Evolutionary conservation across 1,284 basidiomycete genomes (phyloP).

Genomic region (Trametes sp.): DNA sequence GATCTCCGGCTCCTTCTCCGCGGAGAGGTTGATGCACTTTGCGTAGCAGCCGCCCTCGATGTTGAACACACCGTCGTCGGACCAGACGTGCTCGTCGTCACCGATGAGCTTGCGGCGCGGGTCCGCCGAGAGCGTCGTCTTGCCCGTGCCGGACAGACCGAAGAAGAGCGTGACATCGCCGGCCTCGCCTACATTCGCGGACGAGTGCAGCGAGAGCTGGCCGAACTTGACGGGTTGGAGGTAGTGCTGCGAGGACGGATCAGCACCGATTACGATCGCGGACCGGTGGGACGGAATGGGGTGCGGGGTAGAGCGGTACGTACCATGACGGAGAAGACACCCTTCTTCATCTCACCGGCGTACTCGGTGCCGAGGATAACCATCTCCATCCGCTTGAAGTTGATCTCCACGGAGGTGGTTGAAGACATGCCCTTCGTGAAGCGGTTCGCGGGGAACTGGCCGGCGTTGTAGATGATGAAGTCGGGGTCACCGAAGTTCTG

Average conservation of each 20-base stretch:
- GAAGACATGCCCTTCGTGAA: slow-evolving; percentile 99
- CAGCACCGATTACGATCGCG: slow-evolving; percentile 26
- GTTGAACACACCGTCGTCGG: slow-evolving; percentile 98
- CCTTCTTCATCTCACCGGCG: slow-evolving; percentile 99
- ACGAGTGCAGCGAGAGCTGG: slow-evolving; percentile 98
- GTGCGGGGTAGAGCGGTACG: slow-evolving; percentile 28
- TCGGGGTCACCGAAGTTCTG: slow-evolving; percentile 97
- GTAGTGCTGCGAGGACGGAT: slow-evolving; percentile 74
- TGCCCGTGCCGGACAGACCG: slow-evolving; percentile 97
- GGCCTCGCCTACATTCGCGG: slow-evolving; percentile 93
- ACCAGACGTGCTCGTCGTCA: slow-evolving; percentile 99
- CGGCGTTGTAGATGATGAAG: slow-evolving; percentile 99
- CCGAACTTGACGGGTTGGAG: slow-evolving; percentile 99
- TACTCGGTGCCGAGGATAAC: slow-evolving; percentile 99
- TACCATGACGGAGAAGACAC: slow-evolving; percentile 99
- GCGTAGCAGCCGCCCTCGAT: slow-evolving; percentile 99
- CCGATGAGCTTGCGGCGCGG: slow-evolving; percentile 92
- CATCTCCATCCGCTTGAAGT: slow-evolving; percentile 99
- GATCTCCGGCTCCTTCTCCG: slow-evolving; percentile 98
- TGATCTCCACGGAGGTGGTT: slow-evolving; percentile 98
- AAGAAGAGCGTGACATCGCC: slow-evolving; percentile 99
- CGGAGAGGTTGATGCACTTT: slow-evolving; percentile 96
- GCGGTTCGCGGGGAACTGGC: slow-evolving; percentile 99
- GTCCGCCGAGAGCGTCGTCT: slow-evolving; percentile 97
- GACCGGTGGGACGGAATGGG: slow-evolving; percentile 9